These are phyloP conservation scores for Monosporascus ibericus DNA, from an alignment of 2,329 filamentous ascomycete species.

Conservation along the genomic window DNA sequence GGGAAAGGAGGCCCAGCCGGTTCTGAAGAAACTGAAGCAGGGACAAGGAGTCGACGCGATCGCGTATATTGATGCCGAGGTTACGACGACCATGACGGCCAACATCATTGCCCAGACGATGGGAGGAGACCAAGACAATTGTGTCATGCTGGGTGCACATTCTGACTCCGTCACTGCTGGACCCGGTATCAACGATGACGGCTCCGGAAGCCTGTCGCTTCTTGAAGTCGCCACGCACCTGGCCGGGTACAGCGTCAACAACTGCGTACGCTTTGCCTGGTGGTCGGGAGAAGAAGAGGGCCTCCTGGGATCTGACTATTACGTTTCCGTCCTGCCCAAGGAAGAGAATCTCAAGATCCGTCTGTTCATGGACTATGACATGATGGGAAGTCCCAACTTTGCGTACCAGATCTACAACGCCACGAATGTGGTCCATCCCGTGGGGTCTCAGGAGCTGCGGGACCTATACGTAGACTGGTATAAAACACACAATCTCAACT, in stretches of 20 bases:
- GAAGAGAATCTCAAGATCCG: constrained; percentile 59
- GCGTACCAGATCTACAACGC: constrained; percentile 66
- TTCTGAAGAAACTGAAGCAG: constrained; percentile 47
- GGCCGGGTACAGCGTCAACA: constrained; percentile 51
- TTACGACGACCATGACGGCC: constrained; percentile 46
- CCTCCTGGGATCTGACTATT: constrained; percentile 56
- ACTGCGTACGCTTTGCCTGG: constrained; percentile 63
- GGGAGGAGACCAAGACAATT: constrained; percentile 53
- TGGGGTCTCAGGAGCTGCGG: constrained; percentile 63
- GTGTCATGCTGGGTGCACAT: constrained; percentile 60
- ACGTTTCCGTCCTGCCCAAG: constrained; percentile 46
- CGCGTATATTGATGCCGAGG: constrained; percentile 54
- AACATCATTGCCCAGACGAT: constrained; percentile 60
- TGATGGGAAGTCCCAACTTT: constrained; percentile 62
- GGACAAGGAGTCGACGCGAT: constrained; percentile 46
- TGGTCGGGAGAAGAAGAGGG: constrained; percentile 64
- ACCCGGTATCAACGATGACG: constrained; percentile 74
- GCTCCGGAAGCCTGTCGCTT: constrained; percentile 57
- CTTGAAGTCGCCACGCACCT: constrained; percentile 58
- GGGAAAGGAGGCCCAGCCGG: constrained; percentile 49
- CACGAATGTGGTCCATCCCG: constrained; percentile 63
- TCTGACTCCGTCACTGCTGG: constrained; percentile 57
- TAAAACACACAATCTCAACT: constrained; percentile 53
- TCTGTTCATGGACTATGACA: constrained; percentile 65
- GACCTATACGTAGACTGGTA: constrained; percentile 65